Evolutionary conservation across 2,329 filamentous ascomycete genomes (phyloP).

Genomic region (Colletotrichum musae): DNA sequence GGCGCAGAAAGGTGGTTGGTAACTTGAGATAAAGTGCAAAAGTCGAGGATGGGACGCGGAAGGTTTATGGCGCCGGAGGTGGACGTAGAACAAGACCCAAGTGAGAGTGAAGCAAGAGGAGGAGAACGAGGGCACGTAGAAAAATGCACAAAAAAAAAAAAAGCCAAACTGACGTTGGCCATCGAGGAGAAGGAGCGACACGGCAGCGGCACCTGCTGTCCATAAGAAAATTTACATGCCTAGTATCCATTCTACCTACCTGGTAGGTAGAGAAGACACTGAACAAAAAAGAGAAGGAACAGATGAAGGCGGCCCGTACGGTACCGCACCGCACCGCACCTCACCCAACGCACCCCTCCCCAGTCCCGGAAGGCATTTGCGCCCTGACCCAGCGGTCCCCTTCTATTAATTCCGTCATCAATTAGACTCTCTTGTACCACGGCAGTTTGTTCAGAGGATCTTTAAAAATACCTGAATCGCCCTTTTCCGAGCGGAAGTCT

Average conservation of each 20-base stretch:
- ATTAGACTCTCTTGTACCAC: constrained; percentile 25
- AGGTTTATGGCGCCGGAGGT: constrained; percentile 1
- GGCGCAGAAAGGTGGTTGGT: constrained; percentile 1
- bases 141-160: too few relatives aligned
- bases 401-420: constrained; percentile 34
- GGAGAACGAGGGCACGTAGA: too few relatives aligned
- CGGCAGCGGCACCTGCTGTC: too few relatives aligned
- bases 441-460: constrained; percentile 10
- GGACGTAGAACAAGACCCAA: background rate
- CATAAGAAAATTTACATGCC: too few relatives aligned
- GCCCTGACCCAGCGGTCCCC: constrained; percentile 14
- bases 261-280: too few relatives aligned
- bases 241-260: too few relatives aligned
- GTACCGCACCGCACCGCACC: background rate
- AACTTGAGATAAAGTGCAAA: constrained; percentile 4
- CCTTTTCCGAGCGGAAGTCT: constrained; percentile 3
- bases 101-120: background rate
- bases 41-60: background rate
- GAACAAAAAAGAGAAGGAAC: too few relatives aligned
- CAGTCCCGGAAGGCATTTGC: constrained; percentile 7
- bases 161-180: too few relatives aligned
- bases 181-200: too few relatives aligned
- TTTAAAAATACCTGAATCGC: constrained; percentile 12
- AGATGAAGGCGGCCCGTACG: too few relatives aligned
- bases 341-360: background rate